Percentiles rank a stretch among this genome's conserved stretches.
Evolutionary conservation across 371 early-diverging fungal genomes (phyloP).

Genomic region (Actinomucor elegans): DNA sequence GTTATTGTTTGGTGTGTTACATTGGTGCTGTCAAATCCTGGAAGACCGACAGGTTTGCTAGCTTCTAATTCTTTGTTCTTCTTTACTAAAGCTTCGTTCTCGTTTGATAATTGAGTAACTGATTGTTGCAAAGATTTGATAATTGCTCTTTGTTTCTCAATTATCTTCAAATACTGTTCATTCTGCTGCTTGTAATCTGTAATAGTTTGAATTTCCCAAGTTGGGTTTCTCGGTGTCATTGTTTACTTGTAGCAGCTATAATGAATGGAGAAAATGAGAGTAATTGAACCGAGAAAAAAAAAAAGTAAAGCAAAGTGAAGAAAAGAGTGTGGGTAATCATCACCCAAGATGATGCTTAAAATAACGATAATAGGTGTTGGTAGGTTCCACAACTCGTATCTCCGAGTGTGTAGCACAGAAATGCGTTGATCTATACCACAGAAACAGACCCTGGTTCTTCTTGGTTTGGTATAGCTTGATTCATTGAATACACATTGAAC

Average conservation of each 20-base stretch:
- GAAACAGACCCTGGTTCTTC: no score
- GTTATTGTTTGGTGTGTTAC: neutral
- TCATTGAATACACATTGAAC: no score
- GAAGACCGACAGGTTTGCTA: neutral
- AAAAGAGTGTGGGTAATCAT: no score
- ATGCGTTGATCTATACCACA: neutral
- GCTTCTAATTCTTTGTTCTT: slow-evolving; percentile 17
- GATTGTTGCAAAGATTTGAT: slow-evolving; percentile 66
- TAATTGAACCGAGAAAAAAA: no score
- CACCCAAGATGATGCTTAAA: no score
- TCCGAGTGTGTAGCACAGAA: neutral
- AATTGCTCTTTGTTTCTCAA: slow-evolving; percentile 77
- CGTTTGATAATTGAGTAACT: slow-evolving; percentile 33
- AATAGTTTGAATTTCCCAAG: neutral
- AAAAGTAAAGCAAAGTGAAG: neutral
- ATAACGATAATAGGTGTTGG: no score
- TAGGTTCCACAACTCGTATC: neutral
- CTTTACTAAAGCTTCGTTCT: slow-evolving; percentile 45
- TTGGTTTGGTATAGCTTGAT: no score
- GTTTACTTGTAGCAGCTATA: no score
- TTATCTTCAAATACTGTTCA: slow-evolving; percentile 81
- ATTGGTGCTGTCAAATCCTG: neutral
- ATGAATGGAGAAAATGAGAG: no score
- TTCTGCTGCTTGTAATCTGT: slow-evolving; percentile 55
- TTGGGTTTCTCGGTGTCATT: no score